Evolutionary conservation across 371 early-diverging fungal genomes (phyloP).

Genomic region (Zancudomyces culisetae): DNA sequence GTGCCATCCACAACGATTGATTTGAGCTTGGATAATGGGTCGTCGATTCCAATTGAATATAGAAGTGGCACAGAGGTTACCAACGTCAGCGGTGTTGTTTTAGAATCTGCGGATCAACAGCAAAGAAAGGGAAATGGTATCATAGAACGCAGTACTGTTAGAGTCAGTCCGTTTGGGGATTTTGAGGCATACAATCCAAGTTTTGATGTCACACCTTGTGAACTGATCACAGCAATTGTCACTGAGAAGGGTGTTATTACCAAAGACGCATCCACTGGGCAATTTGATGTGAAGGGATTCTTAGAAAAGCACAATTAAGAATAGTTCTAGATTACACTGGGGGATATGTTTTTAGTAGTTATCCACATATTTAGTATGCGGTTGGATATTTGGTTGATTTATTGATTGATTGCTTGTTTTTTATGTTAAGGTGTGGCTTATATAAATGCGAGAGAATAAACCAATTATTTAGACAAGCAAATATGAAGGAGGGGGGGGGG

Average conservation of each 20-base stretch:
- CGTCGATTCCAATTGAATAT: slow-evolving; percentile 73
- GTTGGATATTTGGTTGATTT: too few relatives aligned
- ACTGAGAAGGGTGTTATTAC: slow-evolving; percentile 74
- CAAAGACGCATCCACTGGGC: slow-evolving; percentile 32
- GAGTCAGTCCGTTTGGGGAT: slow-evolving; percentile 66
- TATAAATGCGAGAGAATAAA: too few relatives aligned
- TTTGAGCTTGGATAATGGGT: slow-evolving; percentile 40
- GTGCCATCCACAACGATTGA: slow-evolving; percentile 89
- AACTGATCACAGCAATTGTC: slow-evolving; percentile 75
- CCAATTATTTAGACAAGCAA: too few relatives aligned
- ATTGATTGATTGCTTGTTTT: too few relatives aligned
- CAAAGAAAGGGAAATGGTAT: background rate
- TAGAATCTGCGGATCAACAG: too few relatives aligned
- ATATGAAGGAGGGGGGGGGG: too few relatives aligned
- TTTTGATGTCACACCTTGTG: slow-evolving; percentile 85
- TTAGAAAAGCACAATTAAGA: background rate
- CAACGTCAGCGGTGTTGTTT: slow-evolving; percentile 1
- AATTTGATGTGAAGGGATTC: slow-evolving; percentile 25
- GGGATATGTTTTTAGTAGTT: too few relatives aligned
- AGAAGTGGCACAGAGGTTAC: slow-evolving; percentile 59
- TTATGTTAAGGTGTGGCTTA: too few relatives aligned
- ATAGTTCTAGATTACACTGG: too few relatives aligned
- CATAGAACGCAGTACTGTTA: slow-evolving; percentile 27
- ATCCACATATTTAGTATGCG: too few relatives aligned
- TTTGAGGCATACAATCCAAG: slow-evolving; percentile 81